phyloP scores from a whole-genome alignment of 345 rosid genomes.

The Populus pruinosa region DNA sequence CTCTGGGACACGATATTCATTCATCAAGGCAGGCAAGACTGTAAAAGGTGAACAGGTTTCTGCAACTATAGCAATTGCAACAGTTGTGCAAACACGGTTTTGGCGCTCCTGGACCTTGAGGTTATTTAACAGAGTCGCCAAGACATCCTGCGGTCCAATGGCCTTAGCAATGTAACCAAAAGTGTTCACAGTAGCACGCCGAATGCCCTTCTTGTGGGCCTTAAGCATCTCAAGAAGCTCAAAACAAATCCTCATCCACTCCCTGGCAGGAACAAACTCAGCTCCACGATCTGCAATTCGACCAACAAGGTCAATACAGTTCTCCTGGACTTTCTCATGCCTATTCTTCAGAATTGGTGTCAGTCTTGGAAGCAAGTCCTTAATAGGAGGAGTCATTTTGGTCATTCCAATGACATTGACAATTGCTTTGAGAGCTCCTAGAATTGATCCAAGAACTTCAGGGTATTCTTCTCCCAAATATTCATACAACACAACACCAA shows the following conservation, averaged over 20 bases:
- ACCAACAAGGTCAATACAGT: slow-evolving; percentile 97
- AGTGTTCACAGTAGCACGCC: slow-evolving; percentile 95
- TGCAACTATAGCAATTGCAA: slow-evolving; percentile 93
- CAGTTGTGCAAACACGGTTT: slow-evolving; percentile 99
- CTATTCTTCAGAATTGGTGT: slow-evolving; percentile 98
- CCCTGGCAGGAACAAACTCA: slow-evolving; percentile 99
- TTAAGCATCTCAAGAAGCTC: slow-evolving; percentile 99
- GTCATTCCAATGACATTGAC: slow-evolving; percentile 99
- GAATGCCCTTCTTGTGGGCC: slow-evolving; percentile 98
- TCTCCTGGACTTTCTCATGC: slow-evolving; percentile 99
- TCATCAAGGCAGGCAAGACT: slow-evolving; percentile 91
- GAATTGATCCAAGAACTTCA: slow-evolving; percentile 94
- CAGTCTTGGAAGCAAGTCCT: slow-evolving; percentile 96
- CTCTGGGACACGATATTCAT: slow-evolving; percentile 96
- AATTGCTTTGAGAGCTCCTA: slow-evolving; percentile 97
- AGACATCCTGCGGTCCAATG: slow-evolving; percentile 98
- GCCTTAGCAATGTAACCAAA: slow-evolving; percentile 99
- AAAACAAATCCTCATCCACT: slow-evolving; percentile 98
- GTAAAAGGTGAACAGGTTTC: slow-evolving; percentile 98
- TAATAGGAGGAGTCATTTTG: slow-evolving; percentile 98
- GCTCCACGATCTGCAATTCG: slow-evolving; percentile 99
- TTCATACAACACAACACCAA: slow-evolving; percentile 93
- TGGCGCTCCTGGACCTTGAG: slow-evolving; percentile 99
- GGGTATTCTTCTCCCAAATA: slow-evolving; percentile 99
- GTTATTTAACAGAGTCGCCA: slow-evolving; percentile 91